Evolutionary conservation across 2,329 filamentous ascomycete species (phyloP), one percentile per base, ranked within the genome.

Genomic region (Botrytis cinerea): DNA sequence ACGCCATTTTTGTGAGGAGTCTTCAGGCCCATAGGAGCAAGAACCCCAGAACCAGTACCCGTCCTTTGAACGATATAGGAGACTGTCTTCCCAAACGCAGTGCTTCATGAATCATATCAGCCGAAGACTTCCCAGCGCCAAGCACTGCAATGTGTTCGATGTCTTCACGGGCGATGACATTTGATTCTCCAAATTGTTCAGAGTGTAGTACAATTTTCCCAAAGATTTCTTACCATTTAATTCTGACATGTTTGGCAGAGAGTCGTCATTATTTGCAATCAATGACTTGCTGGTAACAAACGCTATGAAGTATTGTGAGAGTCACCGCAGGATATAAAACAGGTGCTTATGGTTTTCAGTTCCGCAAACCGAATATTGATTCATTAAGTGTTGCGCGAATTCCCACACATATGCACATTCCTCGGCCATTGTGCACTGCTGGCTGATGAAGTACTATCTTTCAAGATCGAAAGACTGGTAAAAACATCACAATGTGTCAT

Each of bases 241-340:
- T 74, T 51, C 76, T 14, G 79, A 78, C 25, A 80, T 71, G 66
- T 75, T 74, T 10, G 78, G 77, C 43, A 77, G 77, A 77, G 77
- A 38, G 35, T 38, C 35, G 35, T 38, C 35, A 38, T 8, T 8
- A 38, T 38, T 38, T 38, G 35, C 35, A 38, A 38, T 38, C 35
- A 38, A 38, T 38, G 4, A 38, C 35, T 38, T 38, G 35, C 7
- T 38, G 35, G 35, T 35, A 35, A 35, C 6, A 35, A 35, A 35
- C 6, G 35, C 35, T 35, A 35, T 35, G 35, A 35, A 35, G 35
- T 35, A 35, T 35, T 35, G 35, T 35, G 35, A 35, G 35, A 35
- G 35, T 35, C 35, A 4, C 6, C 35, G 35, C 35, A 4, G 35
- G 6, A 35, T 35, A 35, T 35, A 6, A 35, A 35, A 35, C 35